Evolutionary conservation across 2,329 filamentous ascomycete species (phyloP).

Genomic region (Didymellaceae sp.): DNA sequence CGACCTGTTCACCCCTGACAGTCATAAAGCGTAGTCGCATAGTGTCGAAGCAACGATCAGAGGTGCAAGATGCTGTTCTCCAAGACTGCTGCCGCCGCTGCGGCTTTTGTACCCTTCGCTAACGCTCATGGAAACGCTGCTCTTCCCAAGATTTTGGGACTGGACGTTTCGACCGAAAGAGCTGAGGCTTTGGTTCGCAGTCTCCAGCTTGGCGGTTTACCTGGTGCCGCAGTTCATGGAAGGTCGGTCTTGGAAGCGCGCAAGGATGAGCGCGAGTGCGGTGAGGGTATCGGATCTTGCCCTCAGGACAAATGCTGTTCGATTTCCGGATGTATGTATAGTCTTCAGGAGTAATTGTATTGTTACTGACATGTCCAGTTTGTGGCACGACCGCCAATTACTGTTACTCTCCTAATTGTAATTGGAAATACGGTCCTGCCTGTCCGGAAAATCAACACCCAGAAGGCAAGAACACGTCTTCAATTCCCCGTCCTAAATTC

Average conservation of each 20-base stretch:
- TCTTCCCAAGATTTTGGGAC: slow-evolving; percentile 29
- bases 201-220: slow-evolving; percentile 9
- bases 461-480: slow-evolving; percentile 60
- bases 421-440: slow-evolving; percentile 63
- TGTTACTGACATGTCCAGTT: slow-evolving; percentile 29
- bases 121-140: slow-evolving; percentile 24
- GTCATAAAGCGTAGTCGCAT: no score
- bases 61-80: neutral
- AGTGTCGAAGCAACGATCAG: neutral
- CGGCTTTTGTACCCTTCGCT: slow-evolving; percentile 17
- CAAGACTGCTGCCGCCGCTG: neutral
- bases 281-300: slow-evolving; percentile 29
- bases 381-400: slow-evolving; percentile 60
- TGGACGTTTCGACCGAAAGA: slow-evolving; percentile 25
- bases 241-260: slow-evolving; percentile 16
- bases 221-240: neutral
- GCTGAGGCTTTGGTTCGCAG: slow-evolving; percentile 23
- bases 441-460: slow-evolving; percentile 64
- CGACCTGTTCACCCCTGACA: no score
- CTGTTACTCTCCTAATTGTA: slow-evolving; percentile 65
- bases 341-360: neutral
- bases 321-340: slow-evolving; percentile 22
- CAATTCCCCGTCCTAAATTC: slow-evolving; percentile 57
- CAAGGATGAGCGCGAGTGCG: slow-evolving; percentile 27
- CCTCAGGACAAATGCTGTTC: slow-evolving; percentile 34